Base-by-base conservation (phyloP, 129 eudicot species). In the Lactuca saligna region DNA sequence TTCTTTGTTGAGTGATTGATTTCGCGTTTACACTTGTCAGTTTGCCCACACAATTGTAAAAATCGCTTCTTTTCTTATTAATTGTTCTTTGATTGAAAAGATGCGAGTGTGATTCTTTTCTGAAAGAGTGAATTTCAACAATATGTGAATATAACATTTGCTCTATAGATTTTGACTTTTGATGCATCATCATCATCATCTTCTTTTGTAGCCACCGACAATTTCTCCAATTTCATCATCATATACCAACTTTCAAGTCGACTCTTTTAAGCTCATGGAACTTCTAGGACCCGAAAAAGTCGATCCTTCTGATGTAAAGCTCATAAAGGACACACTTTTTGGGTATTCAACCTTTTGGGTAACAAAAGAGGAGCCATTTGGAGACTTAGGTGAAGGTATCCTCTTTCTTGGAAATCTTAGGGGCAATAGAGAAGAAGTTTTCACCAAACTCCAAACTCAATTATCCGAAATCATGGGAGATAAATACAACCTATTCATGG, bases 301-400 rank as follows among this genome's bases (percentile, higher is more conserved):
- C 46, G 97, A 94, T 77, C 97, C 99, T 25, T 60, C 84, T 65
- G 99, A 94, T 73, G 90, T 94, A 77, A 89, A 89, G 71, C 81
- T 87, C 66, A 94, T 94, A 20, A 89, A 87, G 80, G 97, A 94
- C 66, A 85, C 80, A 69, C 85, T 94, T 77, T 93, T 94, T 46
- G 99, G 99, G 44, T 94, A 94, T 62, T 87, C 99, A 9, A 94
- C 97, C 46, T 94, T 94, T 66, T 94, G 97, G 97, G 88, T 94
- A 56, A 94, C 99, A 69, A 85, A 77, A 75, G 99, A 94, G 73
- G 97, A 94, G 78, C 91, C 95, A 39, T 94, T 87, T 83, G 98
- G 98, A 69, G 96, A 92, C 78, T 69, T 89, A 33, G 97, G 93
- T 41, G 97, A 94, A 78, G 99, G 99, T 69, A 84, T 89, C 82